These are phyloP conservation scores for Metroxylon sagu DNA, from an alignment of 176 grass and related monocot species.

Conservation along the genomic window DNA sequence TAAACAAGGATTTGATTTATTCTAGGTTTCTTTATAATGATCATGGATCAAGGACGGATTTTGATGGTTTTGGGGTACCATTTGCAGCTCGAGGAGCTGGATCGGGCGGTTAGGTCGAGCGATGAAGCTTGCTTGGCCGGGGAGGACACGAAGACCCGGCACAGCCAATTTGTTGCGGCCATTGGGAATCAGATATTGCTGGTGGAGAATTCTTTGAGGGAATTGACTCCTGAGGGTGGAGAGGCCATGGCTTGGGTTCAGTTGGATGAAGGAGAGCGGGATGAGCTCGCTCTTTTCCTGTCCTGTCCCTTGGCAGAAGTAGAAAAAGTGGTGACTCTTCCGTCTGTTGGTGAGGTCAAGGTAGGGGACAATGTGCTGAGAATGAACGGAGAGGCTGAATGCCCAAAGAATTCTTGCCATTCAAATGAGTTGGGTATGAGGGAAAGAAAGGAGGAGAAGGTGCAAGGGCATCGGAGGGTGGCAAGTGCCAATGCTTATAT, in stretches of 20 bases:
- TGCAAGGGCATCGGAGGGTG: slow-evolving; percentile 42
- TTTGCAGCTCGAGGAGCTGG: slow-evolving; percentile 76
- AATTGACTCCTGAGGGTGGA: slow-evolving; percentile 34
- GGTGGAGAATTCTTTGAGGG: slow-evolving; percentile 63
- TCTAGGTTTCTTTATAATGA: no score
- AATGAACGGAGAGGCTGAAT: slow-evolving; percentile 43
- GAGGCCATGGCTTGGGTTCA: slow-evolving; percentile 53
- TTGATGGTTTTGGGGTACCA: background rate
- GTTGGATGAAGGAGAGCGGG: slow-evolving; percentile 56
- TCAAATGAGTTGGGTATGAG: slow-evolving; percentile 34
- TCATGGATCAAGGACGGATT: no score
- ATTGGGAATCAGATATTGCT: slow-evolving; percentile 54
- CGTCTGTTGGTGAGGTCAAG: slow-evolving; percentile 28
- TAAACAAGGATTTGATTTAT: no score
- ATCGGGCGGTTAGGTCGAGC: slow-evolving; percentile 41
- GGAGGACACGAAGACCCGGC: slow-evolving; percentile 59
- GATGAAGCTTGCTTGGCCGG: slow-evolving; percentile 35
- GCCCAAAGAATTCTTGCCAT: slow-evolving; percentile 39
- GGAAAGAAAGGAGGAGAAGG: slow-evolving; percentile 14
- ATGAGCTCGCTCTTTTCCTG: slow-evolving; percentile 76
- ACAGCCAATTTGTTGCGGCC: slow-evolving; percentile 52
- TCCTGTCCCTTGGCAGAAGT: slow-evolving; percentile 17
- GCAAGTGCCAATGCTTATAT: slow-evolving; percentile 71
- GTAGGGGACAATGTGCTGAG: slow-evolving; percentile 30
- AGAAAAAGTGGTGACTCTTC: slow-evolving; percentile 28